phyloP scores from a whole-genome alignment of 2,329 filamentous ascomycete species.

The Parafenestella ontariensis region DNA sequence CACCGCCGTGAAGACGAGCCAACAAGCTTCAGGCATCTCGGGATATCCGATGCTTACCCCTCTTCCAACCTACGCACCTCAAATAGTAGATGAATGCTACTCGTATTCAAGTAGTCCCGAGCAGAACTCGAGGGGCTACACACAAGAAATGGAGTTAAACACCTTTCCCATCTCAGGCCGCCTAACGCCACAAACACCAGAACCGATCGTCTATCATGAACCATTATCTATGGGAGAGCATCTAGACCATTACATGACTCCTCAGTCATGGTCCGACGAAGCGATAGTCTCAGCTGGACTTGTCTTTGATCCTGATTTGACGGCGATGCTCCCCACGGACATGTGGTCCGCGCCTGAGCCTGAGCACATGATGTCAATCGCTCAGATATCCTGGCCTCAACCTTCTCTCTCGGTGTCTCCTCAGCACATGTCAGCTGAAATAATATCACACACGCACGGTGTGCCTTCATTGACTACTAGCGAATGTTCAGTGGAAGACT shows the following conservation, averaged over 20 bases:
- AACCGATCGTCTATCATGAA: conserved; percentile 33
- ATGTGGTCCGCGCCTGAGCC: conserved; percentile 29
- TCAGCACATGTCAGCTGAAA: conserved; percentile 15
- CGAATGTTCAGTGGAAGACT: conserved; percentile 35
- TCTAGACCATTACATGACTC: conserved; percentile 28
- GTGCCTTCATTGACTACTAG: conserved; percentile 36
- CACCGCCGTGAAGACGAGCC: conserved; percentile 34
- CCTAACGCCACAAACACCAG: conserved; percentile 41
- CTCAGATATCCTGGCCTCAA: conserved; percentile 31
- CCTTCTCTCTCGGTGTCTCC: conserved; percentile 22
- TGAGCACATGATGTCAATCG: conserved; percentile 19
- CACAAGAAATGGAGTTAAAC: conserved; percentile 23
- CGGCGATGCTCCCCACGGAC: conserved; percentile 29
- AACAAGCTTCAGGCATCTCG: conserved; percentile 29
- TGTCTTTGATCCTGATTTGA: conserved; percentile 28
- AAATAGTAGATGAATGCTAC: conserved; percentile 34
- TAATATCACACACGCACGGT: conserved; percentile 21
- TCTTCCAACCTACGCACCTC: conserved; percentile 32
- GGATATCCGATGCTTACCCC: conserved; percentile 36
- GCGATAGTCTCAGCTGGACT: conserved; percentile 30
- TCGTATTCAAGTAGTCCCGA: conserved; percentile 34
- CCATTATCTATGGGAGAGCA: conserved; percentile 25
- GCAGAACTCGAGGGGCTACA: conserved; percentile 24
- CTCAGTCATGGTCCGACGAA: conserved; percentile 34
- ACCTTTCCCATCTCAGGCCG: conserved; percentile 27